phyloP scores from a whole-genome alignment of 2,329 filamentous ascomycete genomes.

The Periconia macrospinosa region DNA sequence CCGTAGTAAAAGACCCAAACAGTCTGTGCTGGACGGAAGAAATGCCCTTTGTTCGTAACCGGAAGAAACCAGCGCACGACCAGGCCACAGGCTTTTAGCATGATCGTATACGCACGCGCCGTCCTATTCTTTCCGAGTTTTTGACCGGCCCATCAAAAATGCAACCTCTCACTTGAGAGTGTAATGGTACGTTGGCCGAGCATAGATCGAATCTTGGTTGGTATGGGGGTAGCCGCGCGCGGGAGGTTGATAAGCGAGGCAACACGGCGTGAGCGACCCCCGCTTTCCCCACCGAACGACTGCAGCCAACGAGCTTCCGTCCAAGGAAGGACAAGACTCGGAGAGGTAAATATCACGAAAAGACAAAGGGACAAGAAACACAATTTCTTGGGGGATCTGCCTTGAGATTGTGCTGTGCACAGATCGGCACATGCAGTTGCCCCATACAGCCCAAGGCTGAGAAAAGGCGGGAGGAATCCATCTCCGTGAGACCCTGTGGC shows the following conservation, averaged over 20 bases:
- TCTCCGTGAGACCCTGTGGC: slow-evolving; percentile 8
- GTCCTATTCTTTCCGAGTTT: neutral
- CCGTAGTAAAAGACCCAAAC: no score
- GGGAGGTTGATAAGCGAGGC: neutral
- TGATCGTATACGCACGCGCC: neutral
- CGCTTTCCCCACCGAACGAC: neutral
- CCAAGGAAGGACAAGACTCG: no score
- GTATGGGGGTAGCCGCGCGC: neutral
- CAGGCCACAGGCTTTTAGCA: neutral
- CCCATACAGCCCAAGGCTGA: neutral
- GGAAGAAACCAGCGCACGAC: neutral
- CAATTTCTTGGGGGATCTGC: neutral
- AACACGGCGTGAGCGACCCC: neutral
- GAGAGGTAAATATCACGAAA: neutral
- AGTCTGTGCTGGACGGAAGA: no score
- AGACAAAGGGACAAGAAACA: no score
- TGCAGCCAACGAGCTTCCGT: neutral
- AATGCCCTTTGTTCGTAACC: neutral
- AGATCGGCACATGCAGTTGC: slow-evolving; percentile 11
- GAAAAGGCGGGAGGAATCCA: slow-evolving; percentile 2
- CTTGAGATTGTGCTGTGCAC: slow-evolving; percentile 6
- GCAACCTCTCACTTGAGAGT: neutral
- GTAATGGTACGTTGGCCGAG: neutral
- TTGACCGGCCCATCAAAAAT: neutral
- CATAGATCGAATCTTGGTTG: neutral